Percentiles rank a stretch among this genome's conserved stretches.
phyloP scores from a whole-genome alignment of 441 rosid species.

The Monsonia emarginata region DNA sequence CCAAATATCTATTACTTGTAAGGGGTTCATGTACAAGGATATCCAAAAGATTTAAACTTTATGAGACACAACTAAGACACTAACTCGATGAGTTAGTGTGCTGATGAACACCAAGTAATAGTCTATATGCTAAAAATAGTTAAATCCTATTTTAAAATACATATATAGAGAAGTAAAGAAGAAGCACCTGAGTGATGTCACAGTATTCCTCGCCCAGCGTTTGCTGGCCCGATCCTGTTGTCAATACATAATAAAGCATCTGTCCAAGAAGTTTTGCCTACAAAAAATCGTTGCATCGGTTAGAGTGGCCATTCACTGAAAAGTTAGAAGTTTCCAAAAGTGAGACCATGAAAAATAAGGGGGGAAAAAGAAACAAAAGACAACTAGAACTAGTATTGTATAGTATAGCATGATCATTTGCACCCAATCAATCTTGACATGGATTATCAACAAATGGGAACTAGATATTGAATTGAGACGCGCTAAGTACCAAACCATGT shows the following conservation, averaged over 20 bases:
- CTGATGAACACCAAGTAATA: background rate
- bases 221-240: slow-evolving; percentile 90
- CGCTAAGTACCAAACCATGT: no score
- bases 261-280: slow-evolving; percentile 84
- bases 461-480: no score
- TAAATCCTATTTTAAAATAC: background rate
- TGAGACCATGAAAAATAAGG: background rate
- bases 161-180: background rate
- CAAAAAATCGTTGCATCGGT: background rate
- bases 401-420: background rate
- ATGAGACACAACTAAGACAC: background rate
- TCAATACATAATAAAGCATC: slow-evolving; percentile 77
- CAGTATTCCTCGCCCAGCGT: slow-evolving; percentile 92
- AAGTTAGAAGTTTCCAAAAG: background rate
- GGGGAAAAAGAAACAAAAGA: background rate
- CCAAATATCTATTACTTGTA: background rate
- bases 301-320: background rate
- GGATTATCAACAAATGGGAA: no score
- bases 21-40: background rate
- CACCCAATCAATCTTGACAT: no score
- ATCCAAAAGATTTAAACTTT: background rate
- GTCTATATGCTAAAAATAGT: background rate
- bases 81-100: background rate
- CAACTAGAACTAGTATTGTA: background rate
- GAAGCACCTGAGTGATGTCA: slow-evolving; percentile 73